These are phyloP conservation scores for Amphibolis antarctica DNA, from an alignment of 106 monocot species.

Conservation along the genomic window DNA sequence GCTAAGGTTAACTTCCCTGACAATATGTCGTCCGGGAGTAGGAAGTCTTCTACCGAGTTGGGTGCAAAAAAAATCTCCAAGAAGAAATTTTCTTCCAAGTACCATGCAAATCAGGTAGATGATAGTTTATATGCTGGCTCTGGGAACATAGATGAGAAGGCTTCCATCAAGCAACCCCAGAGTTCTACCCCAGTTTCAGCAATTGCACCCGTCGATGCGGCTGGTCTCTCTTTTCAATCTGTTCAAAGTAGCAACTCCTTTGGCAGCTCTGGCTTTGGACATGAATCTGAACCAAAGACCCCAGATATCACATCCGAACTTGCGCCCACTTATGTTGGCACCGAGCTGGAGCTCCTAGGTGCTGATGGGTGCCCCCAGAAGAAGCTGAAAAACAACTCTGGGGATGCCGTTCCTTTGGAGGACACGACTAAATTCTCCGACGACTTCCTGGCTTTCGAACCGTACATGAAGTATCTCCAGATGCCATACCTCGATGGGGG, in stretches of 20 bases:
- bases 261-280: slow-evolving; percentile 16
- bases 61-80: slow-evolving; percentile 7
- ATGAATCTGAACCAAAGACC: slow-evolving; percentile 23
- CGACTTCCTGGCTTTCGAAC: slow-evolving; percentile 31
- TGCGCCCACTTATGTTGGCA: slow-evolving; percentile 14
- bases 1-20: slow-evolving; percentile 74
- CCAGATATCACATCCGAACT: slow-evolving; percentile 33
- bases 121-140: slow-evolving; percentile 12
- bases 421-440: slow-evolving; percentile 16
- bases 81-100: slow-evolving; percentile 6
- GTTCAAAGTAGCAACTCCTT: slow-evolving; percentile 36
- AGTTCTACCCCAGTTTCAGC: background rate
- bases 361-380: slow-evolving; percentile 9
- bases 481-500: slow-evolving; percentile 29
- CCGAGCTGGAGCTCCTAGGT: slow-evolving; percentile 16
- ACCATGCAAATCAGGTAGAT: background rate
- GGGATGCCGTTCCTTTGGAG: background rate
- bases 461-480: slow-evolving; percentile 30
- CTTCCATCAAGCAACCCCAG: background rate
- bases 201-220: background rate
- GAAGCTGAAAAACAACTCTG: slow-evolving; percentile 1
- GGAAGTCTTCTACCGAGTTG: slow-evolving; percentile 7
- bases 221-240: slow-evolving; percentile 13
- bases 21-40: slow-evolving; percentile 2
- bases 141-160: slow-evolving; percentile 16